These are phyloP conservation scores for Alternaria triticimaculans DNA, from an alignment of 2,329 filamentous ascomycete genomes.

Conservation along the genomic window DNA sequence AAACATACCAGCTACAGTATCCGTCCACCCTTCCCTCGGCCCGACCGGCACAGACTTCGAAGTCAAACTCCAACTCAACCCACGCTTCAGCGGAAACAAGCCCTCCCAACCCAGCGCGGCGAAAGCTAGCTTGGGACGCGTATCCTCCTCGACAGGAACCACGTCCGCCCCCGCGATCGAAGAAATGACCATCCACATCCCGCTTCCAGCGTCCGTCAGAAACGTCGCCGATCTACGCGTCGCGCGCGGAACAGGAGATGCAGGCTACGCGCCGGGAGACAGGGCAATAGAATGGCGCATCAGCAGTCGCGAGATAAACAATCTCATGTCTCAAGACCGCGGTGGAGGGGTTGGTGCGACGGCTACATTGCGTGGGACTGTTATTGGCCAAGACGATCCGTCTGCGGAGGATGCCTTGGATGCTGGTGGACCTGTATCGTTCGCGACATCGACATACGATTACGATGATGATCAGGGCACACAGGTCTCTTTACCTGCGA, in stretches of 20 bases:
- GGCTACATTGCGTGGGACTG: conserved; percentile 79
- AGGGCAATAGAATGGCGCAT: conserved; percentile 82
- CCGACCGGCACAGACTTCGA: conserved; percentile 83
- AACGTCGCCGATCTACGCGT: conserved; percentile 84
- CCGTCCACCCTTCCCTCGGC: conserved; percentile 82
- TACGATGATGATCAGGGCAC: conserved; percentile 43
- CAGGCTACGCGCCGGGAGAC: conserved; percentile 77
- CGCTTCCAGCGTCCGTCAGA: conserved; percentile 78
- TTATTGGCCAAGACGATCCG: conserved; percentile 67
- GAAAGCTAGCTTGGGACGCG: conserved; percentile 31
- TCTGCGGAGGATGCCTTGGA: conserved; percentile 36
- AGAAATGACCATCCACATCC: conserved; percentile 78
- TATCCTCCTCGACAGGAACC: conserved; percentile 36
- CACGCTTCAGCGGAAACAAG: conserved; percentile 51
- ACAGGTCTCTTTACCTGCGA: background rate
- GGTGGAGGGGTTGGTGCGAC: conserved; percentile 65
- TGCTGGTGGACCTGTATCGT: conserved; percentile 38
- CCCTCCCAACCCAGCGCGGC: conserved; percentile 49
- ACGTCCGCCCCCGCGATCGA: conserved; percentile 63
- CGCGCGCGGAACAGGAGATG: conserved; percentile 80
- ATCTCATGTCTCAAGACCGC: conserved; percentile 44
- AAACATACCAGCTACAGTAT: conserved; percentile 80
- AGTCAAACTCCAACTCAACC: conserved; percentile 74
- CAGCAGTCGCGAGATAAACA: conserved; percentile 73
- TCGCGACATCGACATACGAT: conserved; percentile 36